Percentiles rank a stretch among this genome's conserved stretches.
These are phyloP conservation scores for Chaetomidium leptoderma DNA, from an alignment of 495 filamentous ascomycete genomes.

Conservation along the genomic window DNA sequence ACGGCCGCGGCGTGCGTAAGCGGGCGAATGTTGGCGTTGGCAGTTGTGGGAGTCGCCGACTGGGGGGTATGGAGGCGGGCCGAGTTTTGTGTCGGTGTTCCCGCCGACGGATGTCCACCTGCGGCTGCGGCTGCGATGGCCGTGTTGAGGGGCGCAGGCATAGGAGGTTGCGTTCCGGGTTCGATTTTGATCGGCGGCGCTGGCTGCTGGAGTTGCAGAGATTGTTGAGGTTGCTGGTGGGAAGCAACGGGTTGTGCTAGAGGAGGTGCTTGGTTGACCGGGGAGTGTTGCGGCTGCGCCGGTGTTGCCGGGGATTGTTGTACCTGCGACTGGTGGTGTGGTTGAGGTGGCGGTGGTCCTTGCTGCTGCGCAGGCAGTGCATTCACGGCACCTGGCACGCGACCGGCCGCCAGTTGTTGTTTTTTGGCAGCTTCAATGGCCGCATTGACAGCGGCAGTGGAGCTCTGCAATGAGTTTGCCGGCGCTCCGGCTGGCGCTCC, in stretches of 20 bases:
- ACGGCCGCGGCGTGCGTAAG: conserved; percentile 47
- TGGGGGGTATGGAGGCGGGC: conserved; percentile 46
- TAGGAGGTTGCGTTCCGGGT: conserved; percentile 32
- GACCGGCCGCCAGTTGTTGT: conserved; percentile 41
- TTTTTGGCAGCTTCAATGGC: conserved; percentile 53
- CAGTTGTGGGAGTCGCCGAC: conserved; percentile 43
- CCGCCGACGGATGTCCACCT: conserved; percentile 35
- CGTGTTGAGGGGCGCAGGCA: conserved; percentile 46
- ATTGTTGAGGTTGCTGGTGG: conserved; percentile 12
- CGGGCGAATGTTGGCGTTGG: conserved; percentile 38
- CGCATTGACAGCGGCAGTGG: conserved; percentile 43
- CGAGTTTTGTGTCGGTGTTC: conserved; percentile 44
- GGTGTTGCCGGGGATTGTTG: conserved; percentile 28
- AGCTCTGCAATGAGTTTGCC: conserved; percentile 29
- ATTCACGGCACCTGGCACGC: conserved; percentile 25
- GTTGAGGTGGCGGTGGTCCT: conserved; percentile 2
- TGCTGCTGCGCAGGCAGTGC: conserved; percentile 18
- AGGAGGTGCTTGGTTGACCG: conserved; percentile 17
- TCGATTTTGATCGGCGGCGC: conserved; percentile 37
- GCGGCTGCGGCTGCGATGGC: conserved; percentile 42
- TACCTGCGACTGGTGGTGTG: conserved; percentile 19
- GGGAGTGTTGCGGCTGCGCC: conserved; percentile 23
- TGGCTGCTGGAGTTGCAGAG: conserved; percentile 24
- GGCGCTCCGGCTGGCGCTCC: conserved; percentile 5
- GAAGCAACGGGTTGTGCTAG: conserved; percentile 7